A percentile compares a stretch with the other conserved stretches of the same genome.
These are phyloP conservation scores for Cercis canadensis DNA, from an alignment of 306 rosid genomes.

Conservation along the genomic window DNA sequence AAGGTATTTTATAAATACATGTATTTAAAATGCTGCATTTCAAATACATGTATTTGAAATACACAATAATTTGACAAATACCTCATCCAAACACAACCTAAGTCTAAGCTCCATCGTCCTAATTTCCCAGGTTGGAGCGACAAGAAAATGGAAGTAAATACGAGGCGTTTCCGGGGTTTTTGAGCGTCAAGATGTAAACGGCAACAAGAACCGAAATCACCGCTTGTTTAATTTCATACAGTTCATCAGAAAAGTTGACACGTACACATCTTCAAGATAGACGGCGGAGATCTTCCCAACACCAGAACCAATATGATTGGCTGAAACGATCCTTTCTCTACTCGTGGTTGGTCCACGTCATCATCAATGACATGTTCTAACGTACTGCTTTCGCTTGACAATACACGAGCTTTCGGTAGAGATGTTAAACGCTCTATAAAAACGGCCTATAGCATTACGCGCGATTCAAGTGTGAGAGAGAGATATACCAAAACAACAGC, in stretches of 20 bases:
- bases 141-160: too few relatives aligned
- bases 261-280: neutral
- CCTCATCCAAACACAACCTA: too few relatives aligned
- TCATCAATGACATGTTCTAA: constrained; percentile 62
- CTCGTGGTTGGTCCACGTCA: constrained; percentile 87
- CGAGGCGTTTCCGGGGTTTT: too few relatives aligned
- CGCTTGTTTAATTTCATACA: too few relatives aligned
- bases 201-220: too few relatives aligned
- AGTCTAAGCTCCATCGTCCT: too few relatives aligned
- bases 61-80: too few relatives aligned
- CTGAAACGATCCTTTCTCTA: neutral
- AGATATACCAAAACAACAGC: neutral
- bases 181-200: too few relatives aligned
- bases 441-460: constrained; percentile 22
- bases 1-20: too few relatives aligned
- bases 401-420: constrained; percentile 2
- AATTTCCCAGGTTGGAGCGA: too few relatives aligned
- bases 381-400: constrained; percentile 24
- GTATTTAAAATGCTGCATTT: too few relatives aligned
- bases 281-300: constrained; percentile 72
- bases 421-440: constrained; percentile 44
- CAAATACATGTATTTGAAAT: too few relatives aligned
- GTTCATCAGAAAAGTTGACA: neutral
- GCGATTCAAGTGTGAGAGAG: constrained; percentile 6
- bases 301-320: constrained; percentile 58